Percentiles rank a stretch among this genome's conserved stretches.
Conservation (phyloP, 1,284 basidiomycete species). For the Boletellus deceptivus region DNA sequence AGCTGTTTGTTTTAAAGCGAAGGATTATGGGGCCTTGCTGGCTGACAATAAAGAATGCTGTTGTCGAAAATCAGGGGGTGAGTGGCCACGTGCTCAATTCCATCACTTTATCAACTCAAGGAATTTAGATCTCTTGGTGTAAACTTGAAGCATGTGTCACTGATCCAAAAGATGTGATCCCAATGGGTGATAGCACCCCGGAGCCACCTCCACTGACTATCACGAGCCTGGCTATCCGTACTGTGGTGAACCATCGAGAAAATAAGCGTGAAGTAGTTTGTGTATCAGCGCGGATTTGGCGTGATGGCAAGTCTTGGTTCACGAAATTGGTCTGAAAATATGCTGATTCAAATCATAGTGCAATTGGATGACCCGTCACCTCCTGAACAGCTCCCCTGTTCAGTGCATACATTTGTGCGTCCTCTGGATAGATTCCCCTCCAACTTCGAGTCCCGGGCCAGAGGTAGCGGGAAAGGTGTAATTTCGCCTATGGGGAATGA, state of each 20-base stretch:
- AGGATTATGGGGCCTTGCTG: slow-evolving; percentile 99
- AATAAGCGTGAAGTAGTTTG: slow-evolving; percentile 95
- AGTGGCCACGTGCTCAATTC: slow-evolving; percentile 27
- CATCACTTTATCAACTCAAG: slow-evolving; percentile 1
- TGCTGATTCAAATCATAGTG: slow-evolving; percentile 44
- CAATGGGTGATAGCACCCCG: slow-evolving; percentile 76
- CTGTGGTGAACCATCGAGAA: slow-evolving; percentile 91
- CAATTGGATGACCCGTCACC: slow-evolving; percentile 88
- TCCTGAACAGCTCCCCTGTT: slow-evolving; percentile 81
- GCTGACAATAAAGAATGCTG: slow-evolving; percentile 80
- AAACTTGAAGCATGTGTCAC: slow-evolving; percentile 88
- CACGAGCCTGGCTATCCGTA: slow-evolving; percentile 87
- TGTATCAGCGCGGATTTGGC: slow-evolving; percentile 84
- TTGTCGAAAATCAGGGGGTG: slow-evolving; percentile 75
- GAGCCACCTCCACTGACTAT: slow-evolving; percentile 90
- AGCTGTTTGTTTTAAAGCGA: slow-evolving; percentile 91
- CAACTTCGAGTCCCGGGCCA: slow-evolving; percentile 75
- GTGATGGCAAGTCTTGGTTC: slow-evolving; percentile 61
- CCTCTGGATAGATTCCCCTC: slow-evolving; percentile 89
- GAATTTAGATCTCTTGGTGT: slow-evolving; percentile 83
- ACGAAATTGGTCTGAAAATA: background rate
- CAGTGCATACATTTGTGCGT: slow-evolving; percentile 87
- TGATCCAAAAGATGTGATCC: slow-evolving; percentile 87
- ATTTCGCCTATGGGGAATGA: slow-evolving; percentile 83
- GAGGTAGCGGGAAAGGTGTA: slow-evolving; percentile 61